These are phyloP conservation scores for Eurotiales sp. DNA, from an alignment of 2,329 filamentous ascomycete species.

Conservation along the genomic window DNA sequence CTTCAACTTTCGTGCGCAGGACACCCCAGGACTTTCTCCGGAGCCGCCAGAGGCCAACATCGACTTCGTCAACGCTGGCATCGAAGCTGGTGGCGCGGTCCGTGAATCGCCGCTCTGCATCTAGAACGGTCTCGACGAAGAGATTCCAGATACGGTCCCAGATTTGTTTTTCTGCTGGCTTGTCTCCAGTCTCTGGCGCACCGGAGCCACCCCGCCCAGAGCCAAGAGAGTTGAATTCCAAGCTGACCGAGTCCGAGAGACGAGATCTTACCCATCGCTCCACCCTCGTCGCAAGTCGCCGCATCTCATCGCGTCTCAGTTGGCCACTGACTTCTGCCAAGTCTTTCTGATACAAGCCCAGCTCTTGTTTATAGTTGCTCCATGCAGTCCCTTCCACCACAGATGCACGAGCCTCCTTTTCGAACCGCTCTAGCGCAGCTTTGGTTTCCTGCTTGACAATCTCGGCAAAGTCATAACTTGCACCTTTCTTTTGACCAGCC, in stretches of 20 bases:
- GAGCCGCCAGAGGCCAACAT: conserved; percentile 87
- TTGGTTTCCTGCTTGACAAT: conserved; percentile 83
- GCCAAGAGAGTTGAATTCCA: conserved; percentile 95
- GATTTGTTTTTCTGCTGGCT: conserved; percentile 74
- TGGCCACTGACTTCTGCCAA: conserved; percentile 81
- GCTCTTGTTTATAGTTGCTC: conserved; percentile 81
- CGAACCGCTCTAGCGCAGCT: conserved; percentile 71
- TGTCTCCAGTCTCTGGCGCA: conserved; percentile 73
- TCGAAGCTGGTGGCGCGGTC: conserved; percentile 91
- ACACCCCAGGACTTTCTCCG: conserved; percentile 93
- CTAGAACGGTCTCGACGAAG: conserved; percentile 76
- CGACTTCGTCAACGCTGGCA: conserved; percentile 84
- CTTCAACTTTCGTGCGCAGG: conserved; percentile 83
- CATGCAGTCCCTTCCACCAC: conserved; percentile 76
- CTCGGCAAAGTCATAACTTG: conserved; percentile 88
- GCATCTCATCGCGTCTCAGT: conserved; percentile 92
- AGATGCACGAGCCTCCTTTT: conserved; percentile 68
- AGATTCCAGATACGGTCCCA: conserved; percentile 95
- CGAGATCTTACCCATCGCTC: conserved; percentile 92
- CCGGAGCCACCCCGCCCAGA: conserved; percentile 79
- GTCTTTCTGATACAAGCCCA: conserved; percentile 79
- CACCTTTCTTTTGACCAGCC: conserved; percentile 84
- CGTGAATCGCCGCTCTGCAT: conserved; percentile 80
- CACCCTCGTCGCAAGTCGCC: conserved; percentile 80
- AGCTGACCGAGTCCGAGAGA: conserved; percentile 77